Evolutionary conservation across 129 eudicot genomes (phyloP).

Genomic region (Saussurea involucrata): DNA sequence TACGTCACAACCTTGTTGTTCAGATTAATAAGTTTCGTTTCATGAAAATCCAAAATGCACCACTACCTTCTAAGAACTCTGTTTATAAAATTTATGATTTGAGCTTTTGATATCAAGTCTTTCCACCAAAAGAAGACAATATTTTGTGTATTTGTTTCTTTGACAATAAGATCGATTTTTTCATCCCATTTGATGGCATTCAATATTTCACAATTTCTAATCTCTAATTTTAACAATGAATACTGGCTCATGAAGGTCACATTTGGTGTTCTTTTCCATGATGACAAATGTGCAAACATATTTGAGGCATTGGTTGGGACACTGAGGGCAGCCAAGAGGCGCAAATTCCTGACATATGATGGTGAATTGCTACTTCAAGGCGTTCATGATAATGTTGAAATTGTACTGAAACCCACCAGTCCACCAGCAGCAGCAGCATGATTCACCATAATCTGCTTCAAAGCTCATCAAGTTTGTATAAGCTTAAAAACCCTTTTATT

Average conservation of each 20-base stretch:
- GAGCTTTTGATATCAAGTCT: too few relatives aligned
- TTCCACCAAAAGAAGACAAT: background rate
- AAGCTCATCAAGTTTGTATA: background rate
- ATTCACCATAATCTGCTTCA: background rate
- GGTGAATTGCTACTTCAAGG: conserved; percentile 98
- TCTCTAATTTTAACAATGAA: background rate
- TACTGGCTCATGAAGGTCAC: conserved; percentile 58
- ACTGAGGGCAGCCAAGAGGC: conserved; percentile 90
- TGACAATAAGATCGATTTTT: background rate
- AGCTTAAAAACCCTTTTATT: background rate
- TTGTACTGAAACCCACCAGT: conserved; percentile 58
- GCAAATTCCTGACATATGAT: conserved; percentile 80
- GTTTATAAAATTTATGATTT: too few relatives aligned
- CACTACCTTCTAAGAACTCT: background rate
- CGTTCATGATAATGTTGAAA: conserved; percentile 90
- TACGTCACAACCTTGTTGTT: too few relatives aligned
- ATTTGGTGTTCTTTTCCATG: conserved; percentile 89
- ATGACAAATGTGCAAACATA: conserved; percentile 92
- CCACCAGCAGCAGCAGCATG: conserved; percentile 30
- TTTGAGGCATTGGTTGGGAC: conserved; percentile 99
- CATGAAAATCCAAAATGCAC: background rate
- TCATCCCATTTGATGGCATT: background rate
- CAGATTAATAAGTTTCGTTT: background rate
- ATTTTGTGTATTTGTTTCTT: background rate
- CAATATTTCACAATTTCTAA: background rate